Percentiles rank a stretch among this genome's conserved stretches.
phyloP scores from a whole-genome alignment of 345 rosid species.

The Pugionium cornutum region DNA sequence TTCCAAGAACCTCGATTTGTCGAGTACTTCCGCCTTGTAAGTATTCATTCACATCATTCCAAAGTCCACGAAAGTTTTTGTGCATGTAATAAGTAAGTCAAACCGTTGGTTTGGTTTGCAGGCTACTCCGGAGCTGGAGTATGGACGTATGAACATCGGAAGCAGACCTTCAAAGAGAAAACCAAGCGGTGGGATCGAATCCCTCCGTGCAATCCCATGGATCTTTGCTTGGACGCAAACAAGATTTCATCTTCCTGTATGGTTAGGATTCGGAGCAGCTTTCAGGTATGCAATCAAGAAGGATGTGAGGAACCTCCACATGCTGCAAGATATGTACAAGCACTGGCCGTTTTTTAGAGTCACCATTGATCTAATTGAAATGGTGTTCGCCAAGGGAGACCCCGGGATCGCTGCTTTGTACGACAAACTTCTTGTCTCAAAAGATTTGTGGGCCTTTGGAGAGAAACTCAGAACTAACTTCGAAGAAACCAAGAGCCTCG shows the following conservation, averaged over 20 bases:
- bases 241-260: slow-evolving; percentile 94
- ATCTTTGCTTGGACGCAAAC: slow-evolving; percentile 99
- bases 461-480: slow-evolving; percentile 62
- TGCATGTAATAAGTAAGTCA: background rate
- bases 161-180: slow-evolving; percentile 95
- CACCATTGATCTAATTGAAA: slow-evolving; percentile 93
- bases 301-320: slow-evolving; percentile 70
- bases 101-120: slow-evolving; percentile 38
- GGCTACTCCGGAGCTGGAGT: slow-evolving; percentile 99
- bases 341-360: slow-evolving; percentile 96
- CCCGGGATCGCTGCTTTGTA: slow-evolving; percentile 85
- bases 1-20: slow-evolving; percentile 92
- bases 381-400: slow-evolving; percentile 99
- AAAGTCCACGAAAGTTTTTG: background rate
- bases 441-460: slow-evolving; percentile 78
- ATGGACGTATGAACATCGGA: slow-evolving; percentile 98
- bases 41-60: slow-evolving; percentile 33
- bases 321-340: slow-evolving; percentile 89
- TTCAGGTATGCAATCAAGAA: slow-evolving; percentile 68
- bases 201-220: slow-evolving; percentile 99
- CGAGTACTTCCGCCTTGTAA: slow-evolving; percentile 94
- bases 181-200: slow-evolving; percentile 94
- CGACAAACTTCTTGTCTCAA: slow-evolving; percentile 86
- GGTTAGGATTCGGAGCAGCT: slow-evolving; percentile 97
- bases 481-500: slow-evolving; percentile 81